Conservation (phyloP, 352 stramenopile species). For the Sclerospora graminicola region DNA sequence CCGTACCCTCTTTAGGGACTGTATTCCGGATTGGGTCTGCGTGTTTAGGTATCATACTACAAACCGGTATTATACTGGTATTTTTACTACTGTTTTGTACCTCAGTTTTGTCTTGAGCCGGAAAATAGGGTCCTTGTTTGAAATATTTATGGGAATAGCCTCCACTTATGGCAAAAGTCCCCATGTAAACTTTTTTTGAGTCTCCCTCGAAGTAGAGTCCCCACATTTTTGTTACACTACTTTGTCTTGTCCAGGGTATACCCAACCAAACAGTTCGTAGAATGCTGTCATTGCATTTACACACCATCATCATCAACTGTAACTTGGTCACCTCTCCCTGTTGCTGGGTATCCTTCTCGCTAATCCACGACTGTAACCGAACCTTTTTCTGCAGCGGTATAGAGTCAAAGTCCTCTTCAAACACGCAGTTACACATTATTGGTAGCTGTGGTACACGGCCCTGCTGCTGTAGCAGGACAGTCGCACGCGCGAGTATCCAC, state of each 20-base stretch:
- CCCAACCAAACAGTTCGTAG: slow-evolving; percentile 48
- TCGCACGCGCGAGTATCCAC: slow-evolving; percentile 45
- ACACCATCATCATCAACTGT: slow-evolving; percentile 10
- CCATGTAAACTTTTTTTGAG: no score
- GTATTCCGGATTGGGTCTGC: no score
- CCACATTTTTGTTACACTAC: no score
- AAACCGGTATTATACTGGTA: no score
- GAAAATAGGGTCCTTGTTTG: no score
- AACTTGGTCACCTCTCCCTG: slow-evolving; percentile 13
- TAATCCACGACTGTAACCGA: slow-evolving; percentile 22
- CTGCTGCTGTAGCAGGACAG: slow-evolving; percentile 33
- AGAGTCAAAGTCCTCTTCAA: slow-evolving; percentile 21
- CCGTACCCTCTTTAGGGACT: no score
- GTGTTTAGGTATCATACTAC: no score
- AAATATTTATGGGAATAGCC: no score
- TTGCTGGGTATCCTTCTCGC: slow-evolving; percentile 1
- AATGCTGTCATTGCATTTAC: slow-evolving; percentile 20
- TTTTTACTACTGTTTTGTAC: no score
- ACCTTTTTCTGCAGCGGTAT: slow-evolving; percentile 28
- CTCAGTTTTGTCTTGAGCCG: no score
- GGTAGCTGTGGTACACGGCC: slow-evolving; percentile 37
- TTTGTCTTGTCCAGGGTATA: slow-evolving; percentile 8
- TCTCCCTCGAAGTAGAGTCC: no score
- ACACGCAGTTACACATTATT: slow-evolving; percentile 42
- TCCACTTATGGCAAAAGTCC: no score